A percentile compares a stretch with the other conserved stretches of the same genome.
Conservation (phyloP, 352 stramenopile genomes). For the Blastocystis sp. region DNA sequence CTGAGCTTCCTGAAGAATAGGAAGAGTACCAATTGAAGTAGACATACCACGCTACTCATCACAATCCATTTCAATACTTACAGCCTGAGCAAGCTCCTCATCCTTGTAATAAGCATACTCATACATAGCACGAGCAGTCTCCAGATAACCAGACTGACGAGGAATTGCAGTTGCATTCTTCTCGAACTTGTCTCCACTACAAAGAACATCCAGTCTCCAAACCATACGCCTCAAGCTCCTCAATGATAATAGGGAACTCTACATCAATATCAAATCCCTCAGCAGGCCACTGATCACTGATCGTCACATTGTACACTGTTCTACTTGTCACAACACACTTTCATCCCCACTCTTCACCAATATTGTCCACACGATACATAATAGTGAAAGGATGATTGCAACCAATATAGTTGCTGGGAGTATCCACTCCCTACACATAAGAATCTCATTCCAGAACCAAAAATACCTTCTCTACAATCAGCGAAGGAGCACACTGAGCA, state of each 20-base stretch:
- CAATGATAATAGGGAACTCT: conserved; percentile 16
- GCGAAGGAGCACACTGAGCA: conserved; percentile 1
- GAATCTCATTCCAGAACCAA: not conserved
- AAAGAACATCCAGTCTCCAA: not conserved
- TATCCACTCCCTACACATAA: conserved; percentile 23
- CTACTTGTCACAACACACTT: too few relatives aligned
- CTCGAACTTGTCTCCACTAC: conserved; percentile 6
- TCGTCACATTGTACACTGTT: conserved; percentile 47
- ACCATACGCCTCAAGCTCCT: not conserved
- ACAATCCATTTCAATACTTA: not conserved
- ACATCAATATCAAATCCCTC: conserved; percentile 45
- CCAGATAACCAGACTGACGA: conserved; percentile 22
- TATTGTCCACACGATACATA: conserved; percentile 27
- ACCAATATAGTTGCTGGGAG: conserved; percentile 54
- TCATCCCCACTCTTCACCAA: conserved; percentile 2
- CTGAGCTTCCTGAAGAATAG: conserved; percentile 21
- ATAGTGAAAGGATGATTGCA: conserved; percentile 26
- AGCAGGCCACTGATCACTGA: conserved; percentile 41
- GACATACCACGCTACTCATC: not conserved
- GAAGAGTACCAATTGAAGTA: not conserved
- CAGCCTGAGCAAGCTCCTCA: not conserved
- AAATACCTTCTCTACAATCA: conserved; percentile 24
- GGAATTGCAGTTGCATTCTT: conserved; percentile 25
- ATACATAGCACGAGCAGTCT: conserved; percentile 19
- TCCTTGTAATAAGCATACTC: conserved; percentile 16